Evolutionary conservation across 257 asterid species (phyloP).

Genomic region (Paraleonurus japonicus): DNA sequence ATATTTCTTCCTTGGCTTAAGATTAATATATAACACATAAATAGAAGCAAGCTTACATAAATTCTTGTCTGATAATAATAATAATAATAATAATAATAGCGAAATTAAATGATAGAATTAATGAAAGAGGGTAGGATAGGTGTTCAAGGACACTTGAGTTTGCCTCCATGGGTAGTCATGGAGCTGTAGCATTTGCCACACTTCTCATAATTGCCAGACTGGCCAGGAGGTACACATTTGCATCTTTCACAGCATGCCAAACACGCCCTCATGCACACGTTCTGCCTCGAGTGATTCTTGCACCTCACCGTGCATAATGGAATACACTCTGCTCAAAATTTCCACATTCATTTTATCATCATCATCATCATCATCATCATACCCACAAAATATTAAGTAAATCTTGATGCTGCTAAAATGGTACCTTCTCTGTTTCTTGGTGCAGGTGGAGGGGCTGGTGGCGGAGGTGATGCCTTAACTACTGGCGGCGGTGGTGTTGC

Average conservation of each 20-base stretch:
- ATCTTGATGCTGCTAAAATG: background rate
- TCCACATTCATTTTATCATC: background rate
- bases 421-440: constrained; percentile 42
- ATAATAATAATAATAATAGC: too few species aligned
- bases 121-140: too few species aligned
- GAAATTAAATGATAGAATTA: too few species aligned
- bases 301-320: constrained; percentile 64
- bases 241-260: constrained; percentile 69
- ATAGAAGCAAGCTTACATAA: too few species aligned
- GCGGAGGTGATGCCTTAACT: constrained; percentile 5
- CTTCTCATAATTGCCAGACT: constrained; percentile 59
- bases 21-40: too few species aligned
- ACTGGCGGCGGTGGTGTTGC: constrained; percentile 16
- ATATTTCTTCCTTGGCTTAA: too few species aligned
- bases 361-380: too few species aligned
- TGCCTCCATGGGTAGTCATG: constrained; percentile 70
- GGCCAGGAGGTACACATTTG: constrained; percentile 93
- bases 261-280: constrained; percentile 68
- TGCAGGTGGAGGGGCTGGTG: constrained; percentile 38
- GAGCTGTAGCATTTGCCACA: constrained; percentile 68
- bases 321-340: constrained; percentile 45
- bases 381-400: too few species aligned
- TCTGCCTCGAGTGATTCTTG: constrained; percentile 50
- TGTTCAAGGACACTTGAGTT: constrained; percentile 68
- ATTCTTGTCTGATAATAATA: too few species aligned